Base-by-base conservation (phyloP, 768 basidiomycete genomes). In the Leccinum disarticulatum region DNA sequence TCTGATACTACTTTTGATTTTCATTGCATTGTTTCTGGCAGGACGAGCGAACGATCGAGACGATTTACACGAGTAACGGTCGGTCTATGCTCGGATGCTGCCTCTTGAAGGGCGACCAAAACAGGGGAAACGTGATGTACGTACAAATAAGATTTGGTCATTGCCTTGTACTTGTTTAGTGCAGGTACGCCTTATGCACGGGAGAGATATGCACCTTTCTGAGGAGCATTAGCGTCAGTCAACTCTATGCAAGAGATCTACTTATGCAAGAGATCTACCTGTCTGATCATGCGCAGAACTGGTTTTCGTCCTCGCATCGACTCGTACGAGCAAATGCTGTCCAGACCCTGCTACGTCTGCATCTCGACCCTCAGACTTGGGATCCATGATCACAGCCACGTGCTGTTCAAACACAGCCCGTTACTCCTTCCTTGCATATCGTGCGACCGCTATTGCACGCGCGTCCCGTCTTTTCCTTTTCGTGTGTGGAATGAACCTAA, bases 41-140 rank as follows among this genome's bases (percentile, higher is more conserved):
- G 93, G 86, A 94, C 62, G 93, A 97, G 76, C 78, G 80, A 56
- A 85, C 81, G 25, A 84, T 96, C 54, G 82, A 87, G 61, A 90
- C 93, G 17, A 93, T 90, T 5, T 98, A 97, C 70, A 93, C 93
- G 17, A 90, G 85, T 64, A 92, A 95, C 66, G 77, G 82, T 3
- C 80, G 85, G 63, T 87, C 86, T 9, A 90, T 97, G 89, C 79
- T 98, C 14, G 82, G 84, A 41, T 94, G 80, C 92, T 1, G 85
- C 85, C 6, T 95, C 95, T 75, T 96, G 90, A 90, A 90, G 83
- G 1, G 92, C 90, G 11, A 83, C 74, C 31, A 85, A 84, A 43
- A 43, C 4, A 9, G 10, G 41, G n/a, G 10, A 10, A 43, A 43
- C 41, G n/a, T 43, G 41, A 43, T 43, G 41, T 43, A n/a, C 41